Percentiles rank a stretch among this genome's conserved stretches.
These are phyloP conservation scores for Eucalyptus dawsonii DNA, from an alignment of 345 rosid genomes.

Conservation along the genomic window DNA sequence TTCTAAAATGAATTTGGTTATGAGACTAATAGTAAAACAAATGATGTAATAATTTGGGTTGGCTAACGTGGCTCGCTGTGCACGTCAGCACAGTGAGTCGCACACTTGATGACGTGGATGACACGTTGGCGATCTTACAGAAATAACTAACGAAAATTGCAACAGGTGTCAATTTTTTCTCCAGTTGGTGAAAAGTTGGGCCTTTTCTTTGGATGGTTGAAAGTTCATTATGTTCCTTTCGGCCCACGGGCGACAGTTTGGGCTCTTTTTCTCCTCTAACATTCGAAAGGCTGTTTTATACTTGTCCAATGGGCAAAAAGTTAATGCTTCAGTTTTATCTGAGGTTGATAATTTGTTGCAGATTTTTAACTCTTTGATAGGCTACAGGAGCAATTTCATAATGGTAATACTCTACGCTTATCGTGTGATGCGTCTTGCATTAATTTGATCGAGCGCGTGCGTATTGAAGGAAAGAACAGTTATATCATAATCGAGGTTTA, in stretches of 20 bases:
- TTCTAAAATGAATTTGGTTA: background rate
- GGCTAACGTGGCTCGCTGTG: background rate
- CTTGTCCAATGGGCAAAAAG: background rate
- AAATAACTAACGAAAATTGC: background rate
- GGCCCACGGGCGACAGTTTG: background rate
- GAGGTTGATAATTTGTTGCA: background rate
- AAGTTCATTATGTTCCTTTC: background rate
- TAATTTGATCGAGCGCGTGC: background rate
- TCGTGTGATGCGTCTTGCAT: background rate
- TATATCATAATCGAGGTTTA: background rate
- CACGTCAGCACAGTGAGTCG: background rate
- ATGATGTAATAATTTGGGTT: background rate
- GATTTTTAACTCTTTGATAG: background rate
- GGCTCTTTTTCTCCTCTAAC: background rate
- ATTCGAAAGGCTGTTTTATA: background rate
- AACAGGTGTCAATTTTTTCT: background rate
- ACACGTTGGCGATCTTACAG: background rate
- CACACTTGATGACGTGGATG: background rate
- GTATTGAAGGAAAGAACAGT: too few relatives aligned
- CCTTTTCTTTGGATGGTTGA: background rate
- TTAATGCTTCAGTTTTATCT: background rate
- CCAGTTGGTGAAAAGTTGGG: background rate
- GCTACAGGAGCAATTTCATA: background rate
- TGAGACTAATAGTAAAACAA: background rate
- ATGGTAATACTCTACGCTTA: background rate